These are phyloP conservation scores for Entophlyctis luteolus DNA, from an alignment of 192 early-diverging fungal genomes.

Conservation along the genomic window DNA sequence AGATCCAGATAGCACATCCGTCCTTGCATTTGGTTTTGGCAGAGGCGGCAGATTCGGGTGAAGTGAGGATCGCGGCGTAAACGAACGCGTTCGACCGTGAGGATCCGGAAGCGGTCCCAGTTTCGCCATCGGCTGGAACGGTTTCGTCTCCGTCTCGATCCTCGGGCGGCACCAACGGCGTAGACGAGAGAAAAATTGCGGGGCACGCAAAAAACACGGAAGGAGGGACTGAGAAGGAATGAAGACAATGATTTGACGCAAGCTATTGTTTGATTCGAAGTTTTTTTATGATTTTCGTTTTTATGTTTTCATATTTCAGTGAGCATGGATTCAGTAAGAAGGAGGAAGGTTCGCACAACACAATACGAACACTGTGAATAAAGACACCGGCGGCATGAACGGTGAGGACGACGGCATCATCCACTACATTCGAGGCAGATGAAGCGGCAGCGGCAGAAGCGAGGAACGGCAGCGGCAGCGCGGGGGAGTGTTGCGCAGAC, in stretches of 20 bases:
- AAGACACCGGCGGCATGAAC: constrained; percentile 10
- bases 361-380: constrained; percentile 16
- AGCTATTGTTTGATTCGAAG: not conserved
- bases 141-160: not conserved
- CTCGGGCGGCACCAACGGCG: not conserved
- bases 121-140: not conserved
- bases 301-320: not conserved
- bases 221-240: constrained; percentile 18
- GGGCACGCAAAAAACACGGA: constrained; percentile 4
- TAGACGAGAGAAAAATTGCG: not conserved
- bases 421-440: not conserved
- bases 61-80: not conserved
- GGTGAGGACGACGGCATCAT: constrained; percentile 1
- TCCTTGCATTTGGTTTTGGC: not conserved
- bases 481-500: not conserved
- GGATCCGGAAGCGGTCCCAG: not conserved
- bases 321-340: too few relatives aligned
- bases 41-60: not conserved
- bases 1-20: constrained; percentile 3
- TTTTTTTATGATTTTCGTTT: not conserved
- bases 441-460: not conserved
- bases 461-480: constrained; percentile 2
- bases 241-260: not conserved
- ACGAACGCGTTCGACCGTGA: not conserved
- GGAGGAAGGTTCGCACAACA: too few relatives aligned